These are phyloP conservation scores for Beauveria pseudobassiana DNA, from an alignment of 2,329 filamentous ascomycete genomes.

Conservation along the genomic window DNA sequence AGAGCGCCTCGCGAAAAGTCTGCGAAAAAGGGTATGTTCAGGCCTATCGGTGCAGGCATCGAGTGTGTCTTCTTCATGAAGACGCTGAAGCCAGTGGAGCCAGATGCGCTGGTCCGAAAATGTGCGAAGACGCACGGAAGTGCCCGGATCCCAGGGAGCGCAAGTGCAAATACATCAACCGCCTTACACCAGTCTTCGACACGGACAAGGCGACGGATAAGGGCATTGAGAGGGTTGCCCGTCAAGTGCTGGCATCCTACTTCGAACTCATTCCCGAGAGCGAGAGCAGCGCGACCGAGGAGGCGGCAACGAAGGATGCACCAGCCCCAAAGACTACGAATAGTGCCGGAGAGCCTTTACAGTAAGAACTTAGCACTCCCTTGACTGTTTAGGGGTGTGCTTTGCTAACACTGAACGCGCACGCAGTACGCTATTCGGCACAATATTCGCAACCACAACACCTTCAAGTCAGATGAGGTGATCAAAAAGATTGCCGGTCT, in stretches of 20 bases:
- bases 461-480: slow-evolving; percentile 58
- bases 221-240: slow-evolving; percentile 58
- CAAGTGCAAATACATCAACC: slow-evolving; percentile 52
- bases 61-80: slow-evolving; percentile 59
- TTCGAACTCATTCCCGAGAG: slow-evolving; percentile 40
- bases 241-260: slow-evolving; percentile 52
- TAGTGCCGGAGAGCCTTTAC: slow-evolving; percentile 23
- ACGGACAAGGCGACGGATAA: slow-evolving; percentile 60
- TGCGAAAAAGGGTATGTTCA: slow-evolving; percentile 41
- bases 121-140: slow-evolving; percentile 46
- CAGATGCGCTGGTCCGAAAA: slow-evolving; percentile 44
- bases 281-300: slow-evolving; percentile 13
- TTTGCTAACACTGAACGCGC: slow-evolving; percentile 1
- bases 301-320: slow-evolving; percentile 1
- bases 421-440: slow-evolving; percentile 74
- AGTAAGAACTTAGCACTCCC: slow-evolving; percentile 30
- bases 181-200: slow-evolving; percentile 43
- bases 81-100: slow-evolving; percentile 47
- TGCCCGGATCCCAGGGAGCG: slow-evolving; percentile 34
- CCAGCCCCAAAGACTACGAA: slow-evolving; percentile 6
- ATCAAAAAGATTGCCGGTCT: slow-evolving; percentile 64
- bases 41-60: slow-evolving; percentile 46
- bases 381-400: background rate
- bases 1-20: slow-evolving; percentile 35
- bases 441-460: slow-evolving; percentile 66